Base-by-base conservation (phyloP, 2,329 filamentous ascomycete genomes). In the Coniochaeta hoffmannii region DNA sequence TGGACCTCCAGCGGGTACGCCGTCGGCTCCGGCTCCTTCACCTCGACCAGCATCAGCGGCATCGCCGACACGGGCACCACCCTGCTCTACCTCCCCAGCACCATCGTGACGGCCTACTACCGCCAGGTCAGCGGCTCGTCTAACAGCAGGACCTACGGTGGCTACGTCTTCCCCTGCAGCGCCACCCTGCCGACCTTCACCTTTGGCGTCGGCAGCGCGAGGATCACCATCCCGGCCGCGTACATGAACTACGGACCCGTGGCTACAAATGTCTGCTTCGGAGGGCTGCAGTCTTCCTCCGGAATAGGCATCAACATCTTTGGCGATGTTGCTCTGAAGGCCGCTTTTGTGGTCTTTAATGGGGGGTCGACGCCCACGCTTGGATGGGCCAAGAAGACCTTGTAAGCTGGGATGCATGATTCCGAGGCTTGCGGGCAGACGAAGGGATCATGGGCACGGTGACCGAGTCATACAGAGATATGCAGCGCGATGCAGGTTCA, bases 11-110 rank as follows among this genome's bases (percentile, higher is more conserved):
- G 69, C 1, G 70, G 66, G 53, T 73, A 70, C 50, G 54, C 59
- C 49, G 69, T 74, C 56, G 73, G 70, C 58, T 63, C 61, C 19
- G 67, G 68, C 12, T 58, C 63, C 53, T 72, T 73, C 51, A 66
- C 65, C 44, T 60, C 66, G 2, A 50, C 54, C 15, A 53, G 62
- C 41, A 72, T 74, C 62, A 61, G 57, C n/a, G 62, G 77, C n/a
- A 82, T 83, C 56, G 76, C 77, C 32, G 81, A 85, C 66, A 84
- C 81, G 2, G 81, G 81, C 38, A 83, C 80, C 8, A 80, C 81
- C 4, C 72, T 85, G 36, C 73, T 82, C 62, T 69, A 82, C 55
- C 69, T 81, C 51, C 72, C 75, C 57, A 67, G 71, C 36, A 62
- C 72, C 26, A 69, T 82, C 49, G 75, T 78, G 24, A 62, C 68